Conservation (phyloP, 208 protist genomes). For the Leishmania amazonensis region DNA sequence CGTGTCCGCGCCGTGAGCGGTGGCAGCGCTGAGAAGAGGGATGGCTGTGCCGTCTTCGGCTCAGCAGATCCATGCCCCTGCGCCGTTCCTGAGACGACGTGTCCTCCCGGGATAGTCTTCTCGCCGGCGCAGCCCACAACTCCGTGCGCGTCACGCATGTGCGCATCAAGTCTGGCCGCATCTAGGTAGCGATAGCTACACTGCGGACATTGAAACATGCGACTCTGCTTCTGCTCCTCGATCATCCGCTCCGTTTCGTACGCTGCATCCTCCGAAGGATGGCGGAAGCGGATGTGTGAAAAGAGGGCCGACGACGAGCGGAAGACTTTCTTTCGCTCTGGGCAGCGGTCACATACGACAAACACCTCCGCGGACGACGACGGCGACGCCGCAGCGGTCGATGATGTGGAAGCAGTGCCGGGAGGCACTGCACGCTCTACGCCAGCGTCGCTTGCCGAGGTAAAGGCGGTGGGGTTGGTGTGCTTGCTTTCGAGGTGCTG, state of each 20-base stretch:
- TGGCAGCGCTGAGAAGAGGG: conserved; percentile 6
- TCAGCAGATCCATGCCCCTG: not conserved
- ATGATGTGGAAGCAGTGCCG: not conserved
- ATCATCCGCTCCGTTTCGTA: conserved; percentile 81
- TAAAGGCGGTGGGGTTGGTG: not conserved
- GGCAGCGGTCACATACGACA: conserved; percentile 75
- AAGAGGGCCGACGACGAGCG: conserved; percentile 78
- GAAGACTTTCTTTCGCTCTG: conserved; percentile 46
- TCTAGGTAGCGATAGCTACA: conserved; percentile 52
- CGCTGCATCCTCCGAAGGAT: conserved; percentile 71
- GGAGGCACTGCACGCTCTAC: not conserved
- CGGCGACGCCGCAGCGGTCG: not conserved
- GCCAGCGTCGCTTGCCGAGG: not conserved
- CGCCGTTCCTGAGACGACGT: not conserved
- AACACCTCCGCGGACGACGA: not conserved
- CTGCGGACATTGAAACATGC: conserved; percentile 43
- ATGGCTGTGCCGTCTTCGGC: not conserved
- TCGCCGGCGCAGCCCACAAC: not conserved
- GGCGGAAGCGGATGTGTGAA: conserved; percentile 86
- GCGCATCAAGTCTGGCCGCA: conserved; percentile 34
- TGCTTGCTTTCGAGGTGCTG: conserved; percentile 76
- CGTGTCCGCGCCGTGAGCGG: conserved; percentile 19
- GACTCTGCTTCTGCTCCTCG: conserved; percentile 28
- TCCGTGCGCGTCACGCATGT: conserved; percentile 53
- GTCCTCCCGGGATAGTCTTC: not conserved